phyloP scores from a whole-genome alignment of 1,284 basidiomycete species.

The Jaminaea rosea region DNA sequence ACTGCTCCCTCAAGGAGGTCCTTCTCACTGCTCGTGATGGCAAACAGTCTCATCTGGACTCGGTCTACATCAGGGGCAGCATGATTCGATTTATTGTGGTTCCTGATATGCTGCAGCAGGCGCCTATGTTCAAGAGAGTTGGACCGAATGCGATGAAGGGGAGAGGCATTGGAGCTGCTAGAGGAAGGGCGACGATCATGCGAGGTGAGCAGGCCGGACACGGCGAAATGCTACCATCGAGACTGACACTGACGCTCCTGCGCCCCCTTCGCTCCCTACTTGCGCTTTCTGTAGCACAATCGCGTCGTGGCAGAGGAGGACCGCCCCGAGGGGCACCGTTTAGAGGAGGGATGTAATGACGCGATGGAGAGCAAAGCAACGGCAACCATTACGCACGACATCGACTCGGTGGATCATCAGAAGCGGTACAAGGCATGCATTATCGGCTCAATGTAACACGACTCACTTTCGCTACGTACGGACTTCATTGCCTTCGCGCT shows the following conservation, averaged over 20 bases:
- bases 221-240: background rate
- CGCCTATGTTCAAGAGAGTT: slow-evolving; percentile 98
- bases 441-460: too few relatives aligned
- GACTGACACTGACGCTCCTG: background rate
- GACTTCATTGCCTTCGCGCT: too few relatives aligned
- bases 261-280: background rate
- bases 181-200: slow-evolving; percentile 93
- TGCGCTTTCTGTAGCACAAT: slow-evolving; percentile 15
- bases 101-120: slow-evolving; percentile 97
- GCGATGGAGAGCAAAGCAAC: too few relatives aligned
- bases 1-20: slow-evolving; percentile 91
- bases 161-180: slow-evolving; percentile 93
- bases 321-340: background rate
- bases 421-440: too few relatives aligned
- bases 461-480: too few relatives aligned
- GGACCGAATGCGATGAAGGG: slow-evolving; percentile 98
- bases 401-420: too few relatives aligned
- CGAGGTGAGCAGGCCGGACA: slow-evolving; percentile 51
- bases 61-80: slow-evolving; percentile 96
- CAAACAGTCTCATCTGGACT: slow-evolving; percentile 96
- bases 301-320: slow-evolving; percentile 20
- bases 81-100: slow-evolving; percentile 92
- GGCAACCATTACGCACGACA: too few relatives aligned
- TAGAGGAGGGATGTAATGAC: too few relatives aligned
- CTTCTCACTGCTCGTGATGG: slow-evolving; percentile 97